A percentile compares a stretch with the other conserved stretches of the same genome.
phyloP scores from a whole-genome alignment of 2,329 filamentous ascomycete genomes.

The Rutstroemia sp. region DNA sequence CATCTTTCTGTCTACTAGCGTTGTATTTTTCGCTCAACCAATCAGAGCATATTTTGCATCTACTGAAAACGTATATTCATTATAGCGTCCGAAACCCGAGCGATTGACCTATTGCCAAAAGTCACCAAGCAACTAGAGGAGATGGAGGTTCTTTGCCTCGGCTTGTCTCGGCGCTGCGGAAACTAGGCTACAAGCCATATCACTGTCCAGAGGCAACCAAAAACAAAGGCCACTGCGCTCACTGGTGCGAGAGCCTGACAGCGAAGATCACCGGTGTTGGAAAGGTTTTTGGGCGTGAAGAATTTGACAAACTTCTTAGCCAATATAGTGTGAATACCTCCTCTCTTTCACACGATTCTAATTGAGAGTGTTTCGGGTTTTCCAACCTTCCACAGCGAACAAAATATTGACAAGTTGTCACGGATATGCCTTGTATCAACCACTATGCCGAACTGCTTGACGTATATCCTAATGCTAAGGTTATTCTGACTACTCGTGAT shows the following conservation, averaged over 20 bases:
- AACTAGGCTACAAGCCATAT: neutral
- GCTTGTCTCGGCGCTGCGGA: neutral
- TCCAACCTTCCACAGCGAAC: neutral
- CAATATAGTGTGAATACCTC: neutral
- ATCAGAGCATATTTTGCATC: too few species aligned
- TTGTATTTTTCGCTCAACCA: too few species aligned
- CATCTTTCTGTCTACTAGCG: too few species aligned
- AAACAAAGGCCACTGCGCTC: neutral
- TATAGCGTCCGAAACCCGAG: too few species aligned
- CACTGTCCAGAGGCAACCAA: neutral
- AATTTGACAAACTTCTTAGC: neutral
- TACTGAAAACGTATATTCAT: too few species aligned
- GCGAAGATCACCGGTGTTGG: neutral
- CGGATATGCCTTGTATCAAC: neutral
- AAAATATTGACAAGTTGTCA: neutral
- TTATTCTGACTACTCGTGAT: neutral
- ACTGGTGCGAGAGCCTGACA: neutral
- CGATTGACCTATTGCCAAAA: neutral
- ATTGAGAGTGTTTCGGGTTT: neutral
- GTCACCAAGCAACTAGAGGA: neutral
- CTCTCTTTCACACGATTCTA: too few species aligned
- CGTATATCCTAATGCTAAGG: neutral
- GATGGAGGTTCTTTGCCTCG: neutral
- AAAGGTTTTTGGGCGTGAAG: neutral
- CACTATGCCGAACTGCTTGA: neutral